Percentiles rank a stretch among this genome's conserved stretches.
Conservation (phyloP, 2,329 filamentous ascomycete genomes). For the Pseudonectria buxi region DNA sequence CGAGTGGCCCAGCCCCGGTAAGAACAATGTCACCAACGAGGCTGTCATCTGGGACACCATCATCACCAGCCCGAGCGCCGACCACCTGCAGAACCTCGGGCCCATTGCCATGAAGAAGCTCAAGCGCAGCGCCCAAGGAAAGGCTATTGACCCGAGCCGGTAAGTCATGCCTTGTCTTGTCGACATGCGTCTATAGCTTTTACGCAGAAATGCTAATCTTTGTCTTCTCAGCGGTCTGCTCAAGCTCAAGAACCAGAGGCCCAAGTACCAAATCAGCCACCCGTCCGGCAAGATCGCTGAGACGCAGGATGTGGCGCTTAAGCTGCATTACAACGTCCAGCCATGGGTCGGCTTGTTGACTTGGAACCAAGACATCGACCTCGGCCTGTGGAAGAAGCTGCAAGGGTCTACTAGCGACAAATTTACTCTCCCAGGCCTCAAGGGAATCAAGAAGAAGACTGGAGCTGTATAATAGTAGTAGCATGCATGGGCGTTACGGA, state of each 20-base stretch:
- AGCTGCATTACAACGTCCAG: constrained; percentile 92
- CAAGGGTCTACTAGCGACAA: constrained; percentile 56
- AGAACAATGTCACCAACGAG: constrained; percentile 48
- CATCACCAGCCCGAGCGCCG: constrained; percentile 66
- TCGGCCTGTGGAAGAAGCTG: constrained; percentile 59
- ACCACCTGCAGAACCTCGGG: constrained; percentile 55
- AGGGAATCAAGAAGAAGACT: constrained; percentile 42
- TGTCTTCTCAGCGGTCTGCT: constrained; percentile 55
- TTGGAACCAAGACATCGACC: constrained; percentile 61
- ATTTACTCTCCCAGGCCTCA: constrained; percentile 61
- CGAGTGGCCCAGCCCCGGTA: constrained; percentile 47
- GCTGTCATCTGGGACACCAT: constrained; percentile 95
- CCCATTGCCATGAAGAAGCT: constrained; percentile 57
- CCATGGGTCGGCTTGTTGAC: constrained; percentile 87
- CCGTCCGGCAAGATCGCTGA: constrained; percentile 72
- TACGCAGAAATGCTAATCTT: no score
- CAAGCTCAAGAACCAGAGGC: constrained; percentile 73
- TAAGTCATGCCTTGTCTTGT: constrained; percentile 28
- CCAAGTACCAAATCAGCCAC: constrained; percentile 97
- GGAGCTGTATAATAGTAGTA: constrained; percentile 3
- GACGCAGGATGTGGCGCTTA: constrained; percentile 65
- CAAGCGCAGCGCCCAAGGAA: constrained; percentile 50
- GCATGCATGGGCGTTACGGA: constrained; percentile 14
- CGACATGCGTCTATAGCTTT: no score
- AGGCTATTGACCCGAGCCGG: constrained; percentile 53